Conservation (phyloP, 2,329 filamentous ascomycete species). For the Amphichorda felina region DNA sequence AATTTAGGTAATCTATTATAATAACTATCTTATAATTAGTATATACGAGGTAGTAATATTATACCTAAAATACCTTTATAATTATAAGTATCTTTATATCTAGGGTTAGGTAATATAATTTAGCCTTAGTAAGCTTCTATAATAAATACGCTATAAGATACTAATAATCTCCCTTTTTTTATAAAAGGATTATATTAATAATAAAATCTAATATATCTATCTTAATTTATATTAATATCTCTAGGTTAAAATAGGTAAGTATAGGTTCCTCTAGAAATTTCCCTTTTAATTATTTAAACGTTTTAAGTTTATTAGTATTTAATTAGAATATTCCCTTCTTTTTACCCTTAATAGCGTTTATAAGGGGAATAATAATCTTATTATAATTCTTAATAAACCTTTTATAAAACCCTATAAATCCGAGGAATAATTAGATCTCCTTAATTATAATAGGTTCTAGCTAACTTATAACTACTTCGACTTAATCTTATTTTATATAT, state of each 20-base stretch:
- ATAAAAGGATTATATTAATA: conserved; percentile 7
- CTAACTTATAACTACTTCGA: conserved; percentile 4
- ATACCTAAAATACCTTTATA: conserved; percentile 5
- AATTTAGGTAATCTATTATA: too few species aligned
- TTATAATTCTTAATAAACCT: too few species aligned
- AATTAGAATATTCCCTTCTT: neutral
- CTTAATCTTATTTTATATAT: conserved; percentile 2
- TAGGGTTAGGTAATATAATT: too few species aligned
- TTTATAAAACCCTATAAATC: conserved; percentile 1
- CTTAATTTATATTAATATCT: conserved; percentile 14
- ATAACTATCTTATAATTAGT: conserved; percentile 16
- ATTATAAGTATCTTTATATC: conserved; percentile 6
- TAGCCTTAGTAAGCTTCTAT: neutral
- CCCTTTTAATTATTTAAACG: conserved; percentile 2
- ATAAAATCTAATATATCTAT: conserved; percentile 4
- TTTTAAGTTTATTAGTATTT: neutral
- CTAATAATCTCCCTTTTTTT: conserved; percentile 1
- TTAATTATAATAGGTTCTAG: conserved; percentile 6
- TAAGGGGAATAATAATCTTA: too few species aligned
- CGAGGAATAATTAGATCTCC: conserved; percentile 13
- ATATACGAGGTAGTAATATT: too few species aligned
- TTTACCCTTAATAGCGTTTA: conserved; percentile 7
- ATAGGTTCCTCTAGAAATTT: too few species aligned
- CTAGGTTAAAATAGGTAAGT: too few species aligned
- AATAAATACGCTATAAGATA: conserved; percentile 3